Base-by-base conservation (phyloP, 139 green algal species). In the Penium margaritaceum region DNA sequence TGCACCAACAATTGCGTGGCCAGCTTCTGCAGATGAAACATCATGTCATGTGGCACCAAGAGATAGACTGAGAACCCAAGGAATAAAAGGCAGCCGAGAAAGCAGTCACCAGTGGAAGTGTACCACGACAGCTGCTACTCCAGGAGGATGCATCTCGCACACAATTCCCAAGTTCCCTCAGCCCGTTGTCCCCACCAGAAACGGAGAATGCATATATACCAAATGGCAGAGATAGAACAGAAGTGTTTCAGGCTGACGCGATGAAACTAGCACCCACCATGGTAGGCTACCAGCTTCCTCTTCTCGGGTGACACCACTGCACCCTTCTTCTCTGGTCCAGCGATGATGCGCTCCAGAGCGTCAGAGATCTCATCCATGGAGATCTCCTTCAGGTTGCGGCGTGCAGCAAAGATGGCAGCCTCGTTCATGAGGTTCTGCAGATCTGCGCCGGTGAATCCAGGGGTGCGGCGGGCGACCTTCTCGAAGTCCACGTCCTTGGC, bases 341-440 rank as follows among this genome's bases (percentile, higher is more conserved):
- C 95, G 36, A 98, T 90, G 85, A 99, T 98, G 71, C 94, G 88
- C 86, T 99, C 95, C 74, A 99, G 85, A 0, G 95, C 95, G 76
- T 99, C 95, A 14, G 89, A 90, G 69, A 99, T 96, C 87, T 99
- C 95, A 75, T 99, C 95, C 87, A 98, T 98, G 85, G 72, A 88
- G 80, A 99, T 96, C 87, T 98, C 93, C 85, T 95, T 97, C 39
- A 98, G 85, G 61, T 90, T 81, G 63, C 95, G 87, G 51, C 95
- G 85, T 0, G 95, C 95, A 27, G 95, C 95, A 73, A 98, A 76
- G 80, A 99, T 98, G 65, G 95, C 95, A 1, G 95, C 90, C 89
- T 99, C 95, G 81, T 99, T 99, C 91, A 98, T 97, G 43, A 99
- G 87, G 88, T 98, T 98, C 87, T 97, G 90, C 77, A 99, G 85